A percentile compares a stretch with the other conserved stretches of the same genome.
These are phyloP conservation scores for Solanum chiquidenum DNA, from an alignment of 257 asterid species.

Conservation along the genomic window DNA sequence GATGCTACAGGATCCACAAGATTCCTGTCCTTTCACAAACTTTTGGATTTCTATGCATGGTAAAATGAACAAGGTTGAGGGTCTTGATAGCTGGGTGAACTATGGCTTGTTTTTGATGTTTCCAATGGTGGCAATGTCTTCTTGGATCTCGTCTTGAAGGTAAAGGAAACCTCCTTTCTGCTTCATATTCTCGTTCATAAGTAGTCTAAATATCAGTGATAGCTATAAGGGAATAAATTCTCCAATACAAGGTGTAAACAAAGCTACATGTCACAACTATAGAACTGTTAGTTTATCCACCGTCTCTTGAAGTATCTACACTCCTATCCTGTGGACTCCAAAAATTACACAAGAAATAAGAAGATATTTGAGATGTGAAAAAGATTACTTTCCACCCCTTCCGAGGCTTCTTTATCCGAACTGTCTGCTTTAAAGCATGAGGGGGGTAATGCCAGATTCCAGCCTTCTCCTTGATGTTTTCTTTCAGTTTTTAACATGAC, in stretches of 20 bases:
- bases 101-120: conserved; percentile 56
- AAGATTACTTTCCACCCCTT: neutral
- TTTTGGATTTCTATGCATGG: conserved; percentile 37
- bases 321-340: neutral
- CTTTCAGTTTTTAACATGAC: neutral
- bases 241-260: neutral
- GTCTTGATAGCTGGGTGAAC: conserved; percentile 48
- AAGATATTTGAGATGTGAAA: neutral
- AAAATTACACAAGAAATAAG: neutral
- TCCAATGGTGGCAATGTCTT: conserved; percentile 50
- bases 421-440: neutral
- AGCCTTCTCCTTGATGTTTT: neutral
- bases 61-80: conserved; percentile 33
- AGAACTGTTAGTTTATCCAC: neutral
- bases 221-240: neutral
- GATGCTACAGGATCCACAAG: conserved; percentile 36
- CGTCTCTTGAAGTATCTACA: neutral
- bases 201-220: neutral
- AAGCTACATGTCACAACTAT: neutral
- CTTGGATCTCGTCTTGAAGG: conserved; percentile 56
- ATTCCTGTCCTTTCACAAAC: conserved; percentile 58
- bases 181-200: neutral
- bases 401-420: neutral
- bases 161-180: conserved; percentile 13
- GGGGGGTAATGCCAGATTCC: neutral